Percentiles rank a stretch among this genome's conserved stretches.
These are phyloP conservation scores for Arbutus unedo DNA, from an alignment of 148 eudicot genomes.

Conservation along the genomic window DNA sequence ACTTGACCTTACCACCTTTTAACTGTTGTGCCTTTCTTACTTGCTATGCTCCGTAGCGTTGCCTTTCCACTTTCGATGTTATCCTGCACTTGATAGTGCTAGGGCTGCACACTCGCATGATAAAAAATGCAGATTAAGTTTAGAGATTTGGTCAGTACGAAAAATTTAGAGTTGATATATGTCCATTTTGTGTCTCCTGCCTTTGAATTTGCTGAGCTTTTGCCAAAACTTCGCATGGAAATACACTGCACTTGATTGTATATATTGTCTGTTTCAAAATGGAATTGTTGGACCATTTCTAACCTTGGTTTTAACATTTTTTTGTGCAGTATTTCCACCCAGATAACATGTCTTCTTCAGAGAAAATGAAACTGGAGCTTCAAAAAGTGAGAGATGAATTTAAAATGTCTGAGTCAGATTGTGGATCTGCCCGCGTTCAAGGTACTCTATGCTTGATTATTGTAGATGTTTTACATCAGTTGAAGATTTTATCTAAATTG, in stretches of 20 bases:
- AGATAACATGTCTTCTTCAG: conserved; percentile 94
- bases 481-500: background rate
- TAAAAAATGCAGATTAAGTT: background rate
- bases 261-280: background rate
- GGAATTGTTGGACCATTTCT: background rate
- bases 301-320: conserved; percentile 3
- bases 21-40: background rate
- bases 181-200: background rate
- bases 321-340: conserved; percentile 89
- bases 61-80: background rate
- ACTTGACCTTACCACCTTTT: background rate
- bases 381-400: conserved; percentile 80
- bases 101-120: background rate
- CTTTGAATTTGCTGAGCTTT: background rate
- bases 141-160: background rate
- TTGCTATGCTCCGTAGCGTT: background rate
- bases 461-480: background rate
- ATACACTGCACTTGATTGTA: background rate
- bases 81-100: conserved; percentile 1
- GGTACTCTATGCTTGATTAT: conserved; percentile 32
- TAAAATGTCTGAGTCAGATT: conserved; percentile 88
- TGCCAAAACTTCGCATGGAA: background rate
- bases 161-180: background rate
- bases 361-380: conserved; percentile 80
- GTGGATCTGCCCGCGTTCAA: conserved; percentile 97